Evolutionary conservation across 371 early-diverging fungal genomes (phyloP), one percentile per base, ranked within the genome.

Genomic region (Mortierella sp.): DNA sequence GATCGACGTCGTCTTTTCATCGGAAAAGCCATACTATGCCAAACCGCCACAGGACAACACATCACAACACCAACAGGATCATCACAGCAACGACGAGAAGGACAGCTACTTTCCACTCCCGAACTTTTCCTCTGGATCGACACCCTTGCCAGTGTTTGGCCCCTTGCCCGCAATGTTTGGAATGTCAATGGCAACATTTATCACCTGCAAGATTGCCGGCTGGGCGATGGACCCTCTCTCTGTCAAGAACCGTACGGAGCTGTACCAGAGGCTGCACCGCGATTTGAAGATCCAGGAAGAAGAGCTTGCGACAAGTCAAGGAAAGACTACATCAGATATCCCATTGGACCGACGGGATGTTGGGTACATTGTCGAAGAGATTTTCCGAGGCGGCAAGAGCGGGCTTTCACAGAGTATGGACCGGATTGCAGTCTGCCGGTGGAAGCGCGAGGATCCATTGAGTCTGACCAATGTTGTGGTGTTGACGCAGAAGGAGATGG

Each of bases 121-220:
- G 5, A 75, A 74, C 54, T 78, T 75, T 24, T 31, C 34, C 2
- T 71, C 75, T 10, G 53, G 13, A 14, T 19, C 16, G 5, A 1
- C 24, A 2, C 48, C 48, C 8, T 31, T 82, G 19, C 83, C 83
- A 11, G 54, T 79, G 0, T 50, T 82, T 44, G 73, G 50, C 1
- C 78, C 83, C 6, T 43, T 82, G 9, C 83, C 83, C 24, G 83
- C 83, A 24, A 82, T 82, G 83, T 82, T 82, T 76, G 83, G 83
- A 31, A 82, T 82, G 83, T 79, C 83, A 16, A 82, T 82, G 79
- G 79, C 83, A 26, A 82, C 79, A 2, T 76, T 75, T 69, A 82
- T 79, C 71, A 79, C 71, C 46, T 82, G 83, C 69, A 82, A 82
- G 74, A 72, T 82, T n/a, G 83, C 74, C 3, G 83, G 83, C 28